phyloP scores from a whole-genome alignment of 768 basidiomycete species.

The Filobasidium floriforme region DNA sequence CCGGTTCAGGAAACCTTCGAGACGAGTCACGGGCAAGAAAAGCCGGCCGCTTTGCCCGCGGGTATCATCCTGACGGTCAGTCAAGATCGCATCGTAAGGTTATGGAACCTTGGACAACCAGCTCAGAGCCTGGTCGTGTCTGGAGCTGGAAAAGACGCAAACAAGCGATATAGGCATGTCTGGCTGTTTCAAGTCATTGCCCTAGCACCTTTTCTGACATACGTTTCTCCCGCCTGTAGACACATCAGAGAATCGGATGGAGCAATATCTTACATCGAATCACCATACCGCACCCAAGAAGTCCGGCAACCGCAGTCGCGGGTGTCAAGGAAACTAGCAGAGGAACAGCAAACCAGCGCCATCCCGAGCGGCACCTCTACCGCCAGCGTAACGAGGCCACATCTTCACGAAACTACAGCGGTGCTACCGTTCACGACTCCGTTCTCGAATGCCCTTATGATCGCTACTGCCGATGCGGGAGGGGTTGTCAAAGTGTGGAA shows the following conservation, averaged over 20 bases:
- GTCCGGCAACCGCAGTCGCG: constrained; percentile 33
- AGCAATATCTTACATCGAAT: constrained; percentile 49
- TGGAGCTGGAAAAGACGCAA: constrained; percentile 66
- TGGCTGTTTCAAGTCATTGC: neutral
- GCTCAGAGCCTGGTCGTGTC: constrained; percentile 72
- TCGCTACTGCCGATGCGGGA: constrained; percentile 64
- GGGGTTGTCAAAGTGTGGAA: constrained; percentile 79
- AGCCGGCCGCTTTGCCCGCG: neutral
- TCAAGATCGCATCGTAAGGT: constrained; percentile 74
- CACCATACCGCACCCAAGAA: constrained; percentile 45
- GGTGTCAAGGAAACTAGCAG: constrained; percentile 15
- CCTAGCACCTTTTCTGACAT: neutral
- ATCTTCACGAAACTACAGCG: constrained; percentile 83
- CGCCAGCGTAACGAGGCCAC: constrained; percentile 76
- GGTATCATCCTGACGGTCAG: constrained; percentile 75
- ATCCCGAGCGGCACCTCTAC: constrained; percentile 68
- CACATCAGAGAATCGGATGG: constrained; percentile 20
- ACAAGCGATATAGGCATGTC: constrained; percentile 64
- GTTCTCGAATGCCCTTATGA: constrained; percentile 85
- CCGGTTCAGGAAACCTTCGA: neutral
- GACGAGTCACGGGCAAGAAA: neutral
- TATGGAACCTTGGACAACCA: constrained; percentile 74
- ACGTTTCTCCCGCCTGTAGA: constrained; percentile 1
- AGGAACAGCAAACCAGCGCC: constrained; percentile 55
- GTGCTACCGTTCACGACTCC: constrained; percentile 83